Percentiles rank a stretch among this genome's conserved stretches.
These are phyloP conservation scores for Aspergillus pseudoglaucus DNA, from an alignment of 2,329 filamentous ascomycete species.

Conservation along the genomic window DNA sequence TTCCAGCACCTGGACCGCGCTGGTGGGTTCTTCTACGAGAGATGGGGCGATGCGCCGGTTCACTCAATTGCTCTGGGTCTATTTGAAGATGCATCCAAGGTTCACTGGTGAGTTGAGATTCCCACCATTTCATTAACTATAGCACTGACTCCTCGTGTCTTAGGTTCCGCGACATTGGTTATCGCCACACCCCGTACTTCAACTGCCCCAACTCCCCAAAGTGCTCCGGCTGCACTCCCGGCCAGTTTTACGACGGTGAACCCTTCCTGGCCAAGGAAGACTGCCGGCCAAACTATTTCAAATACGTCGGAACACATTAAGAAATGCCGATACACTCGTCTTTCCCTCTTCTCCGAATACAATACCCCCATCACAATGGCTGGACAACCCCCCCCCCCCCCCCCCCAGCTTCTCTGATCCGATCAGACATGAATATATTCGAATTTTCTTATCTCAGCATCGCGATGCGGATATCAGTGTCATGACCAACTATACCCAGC, in stretches of 20 bases:
- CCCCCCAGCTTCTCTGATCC: too few relatives aligned
- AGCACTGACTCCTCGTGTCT: constrained; percentile 2
- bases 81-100: constrained; percentile 82
- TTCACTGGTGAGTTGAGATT: constrained; percentile 71
- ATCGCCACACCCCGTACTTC: constrained; percentile 97
- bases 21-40: constrained; percentile 96
- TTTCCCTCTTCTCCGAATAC: neutral
- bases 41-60: constrained; percentile 96
- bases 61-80: constrained; percentile 89
- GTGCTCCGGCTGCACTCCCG: constrained; percentile 79
- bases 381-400: too few relatives aligned
- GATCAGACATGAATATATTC: neutral
- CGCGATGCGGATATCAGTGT: neutral
- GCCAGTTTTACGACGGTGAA: constrained; percentile 83
- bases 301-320: constrained; percentile 77
- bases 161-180: constrained; percentile 98
- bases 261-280: constrained; percentile 82
- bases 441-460: neutral
- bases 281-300: constrained; percentile 95
- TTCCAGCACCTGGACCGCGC: constrained; percentile 91
- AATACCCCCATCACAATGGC: too few relatives aligned
- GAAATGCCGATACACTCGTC: neutral
- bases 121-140: neutral
- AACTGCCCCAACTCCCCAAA: constrained; percentile 97
- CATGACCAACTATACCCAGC: constrained; percentile 10